Evolutionary conservation across 345 rosid genomes (phyloP).

Genomic region (Eucalyptus marginata): DNA sequence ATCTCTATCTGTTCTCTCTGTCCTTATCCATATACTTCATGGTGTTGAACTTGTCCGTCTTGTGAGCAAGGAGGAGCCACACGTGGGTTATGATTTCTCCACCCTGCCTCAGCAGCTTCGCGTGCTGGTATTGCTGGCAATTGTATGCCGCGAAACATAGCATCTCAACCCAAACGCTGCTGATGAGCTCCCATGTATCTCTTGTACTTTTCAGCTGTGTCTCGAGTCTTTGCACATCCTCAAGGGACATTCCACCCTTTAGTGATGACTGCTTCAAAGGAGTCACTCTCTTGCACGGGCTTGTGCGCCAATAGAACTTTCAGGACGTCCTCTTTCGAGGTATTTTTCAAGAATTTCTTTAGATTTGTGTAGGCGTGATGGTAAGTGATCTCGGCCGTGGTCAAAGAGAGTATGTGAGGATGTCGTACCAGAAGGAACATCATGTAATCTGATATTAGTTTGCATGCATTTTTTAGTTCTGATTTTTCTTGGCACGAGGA

Average conservation of each 20-base stretch:
- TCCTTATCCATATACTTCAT: too few species aligned
- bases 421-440: too few species aligned
- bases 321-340: too few species aligned
- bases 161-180: neutral
- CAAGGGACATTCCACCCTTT: neutral
- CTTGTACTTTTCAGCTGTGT: accelerated
- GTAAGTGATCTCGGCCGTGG: too few species aligned
- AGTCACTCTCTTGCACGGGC: too few species aligned
- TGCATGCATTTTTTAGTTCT: neutral
- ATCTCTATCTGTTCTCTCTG: neutral
- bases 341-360: too few species aligned
- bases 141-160: neutral
- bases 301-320: too few species aligned
- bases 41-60: neutral
- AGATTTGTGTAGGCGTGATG: too few species aligned
- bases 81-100: neutral
- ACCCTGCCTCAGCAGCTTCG: neutral
- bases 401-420: too few species aligned
- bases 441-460: slow-evolving; percentile 3
- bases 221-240: neutral
- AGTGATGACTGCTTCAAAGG: neutral
- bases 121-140: neutral
- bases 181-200: neutral
- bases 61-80: neutral
- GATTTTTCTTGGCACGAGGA: neutral